Conservation (phyloP, 371 early-diverging fungal genomes). For the Mucor saturninus region DNA sequence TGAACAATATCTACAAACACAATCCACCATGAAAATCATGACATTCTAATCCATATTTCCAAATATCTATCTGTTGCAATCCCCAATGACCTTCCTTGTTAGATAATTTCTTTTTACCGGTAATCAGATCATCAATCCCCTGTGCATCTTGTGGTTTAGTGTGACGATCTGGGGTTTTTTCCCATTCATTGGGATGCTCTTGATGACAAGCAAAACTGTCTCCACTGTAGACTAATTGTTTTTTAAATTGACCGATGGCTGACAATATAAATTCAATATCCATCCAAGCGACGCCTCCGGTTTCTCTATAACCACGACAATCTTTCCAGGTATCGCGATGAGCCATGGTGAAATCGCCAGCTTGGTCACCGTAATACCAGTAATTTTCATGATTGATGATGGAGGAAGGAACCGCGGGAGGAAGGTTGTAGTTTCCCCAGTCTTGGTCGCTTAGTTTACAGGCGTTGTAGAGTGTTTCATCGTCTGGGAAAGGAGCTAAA, state of each 20-base stretch:
- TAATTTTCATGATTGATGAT: constrained; percentile 35
- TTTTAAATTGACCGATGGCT: constrained; percentile 42
- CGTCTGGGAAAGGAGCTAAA: constrained; percentile 40
- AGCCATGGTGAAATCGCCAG: constrained; percentile 53
- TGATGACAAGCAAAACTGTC: constrained; percentile 49
- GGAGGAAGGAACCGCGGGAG: constrained; percentile 12
- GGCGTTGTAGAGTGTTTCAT: constrained; percentile 42
- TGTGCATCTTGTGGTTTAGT: constrained; percentile 16
- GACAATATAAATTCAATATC: constrained; percentile 54
- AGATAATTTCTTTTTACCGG: constrained; percentile 29
- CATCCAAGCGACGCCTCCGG: constrained; percentile 52
- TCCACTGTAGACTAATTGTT: constrained; percentile 37
- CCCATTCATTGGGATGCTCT: constrained; percentile 49
- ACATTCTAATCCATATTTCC: constrained; percentile 46
- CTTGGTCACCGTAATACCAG: constrained; percentile 41
- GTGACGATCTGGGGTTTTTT: constrained; percentile 34
- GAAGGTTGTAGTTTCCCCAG: constrained; percentile 42
- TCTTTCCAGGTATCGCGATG: constrained; percentile 52
- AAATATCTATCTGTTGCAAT: constrained; percentile 43
- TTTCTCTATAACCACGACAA: constrained; percentile 46
- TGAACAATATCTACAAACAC: constrained; percentile 8
- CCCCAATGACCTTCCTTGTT: constrained; percentile 49
- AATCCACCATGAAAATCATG: constrained; percentile 44
- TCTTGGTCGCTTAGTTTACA: constrained; percentile 38
- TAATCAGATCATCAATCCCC: constrained; percentile 31